Conservation (phyloP, 148 eudicot species). For the Dysphania ambrosioides region DNA sequence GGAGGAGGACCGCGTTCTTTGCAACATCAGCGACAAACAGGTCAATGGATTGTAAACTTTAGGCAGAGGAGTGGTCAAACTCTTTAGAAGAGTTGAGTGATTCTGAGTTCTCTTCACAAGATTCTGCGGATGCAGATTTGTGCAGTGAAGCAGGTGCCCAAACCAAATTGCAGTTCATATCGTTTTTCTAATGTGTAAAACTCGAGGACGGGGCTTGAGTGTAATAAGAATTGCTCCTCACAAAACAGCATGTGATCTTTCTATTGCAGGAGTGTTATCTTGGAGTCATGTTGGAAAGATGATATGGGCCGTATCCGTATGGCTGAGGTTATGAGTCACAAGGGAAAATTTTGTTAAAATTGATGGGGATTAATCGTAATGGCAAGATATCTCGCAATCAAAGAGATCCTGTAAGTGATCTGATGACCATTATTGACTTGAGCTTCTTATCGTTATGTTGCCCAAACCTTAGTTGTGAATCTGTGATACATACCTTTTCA, state of each 20-base stretch:
- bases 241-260: neutral
- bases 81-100: slow-evolving; percentile 41
- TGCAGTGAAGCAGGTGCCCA: slow-evolving; percentile 35
- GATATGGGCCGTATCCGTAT: slow-evolving; percentile 57
- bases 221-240: neutral
- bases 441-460: neutral
- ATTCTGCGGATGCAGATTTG: slow-evolving; percentile 50
- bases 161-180: slow-evolving; percentile 67
- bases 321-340: slow-evolving; percentile 72
- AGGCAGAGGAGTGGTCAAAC: slow-evolving; percentile 34
- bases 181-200: neutral
- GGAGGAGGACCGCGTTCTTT: neutral
- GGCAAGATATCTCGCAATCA: slow-evolving; percentile 62
- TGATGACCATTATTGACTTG: neutral
- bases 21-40: neutral
- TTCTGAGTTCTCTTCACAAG: slow-evolving; percentile 44
- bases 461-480: neutral
- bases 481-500: neutral
- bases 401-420: slow-evolving; percentile 74
- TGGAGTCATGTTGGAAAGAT: slow-evolving; percentile 65
- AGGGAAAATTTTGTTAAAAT: slow-evolving; percentile 61
- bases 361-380: slow-evolving; percentile 64
- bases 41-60: slow-evolving; percentile 25
- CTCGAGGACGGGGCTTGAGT: neutral
- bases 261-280: slow-evolving; percentile 40